These are phyloP conservation scores for Sordariomycetes sp. DNA, from an alignment of 2,329 filamentous ascomycete genomes.

Conservation along the genomic window DNA sequence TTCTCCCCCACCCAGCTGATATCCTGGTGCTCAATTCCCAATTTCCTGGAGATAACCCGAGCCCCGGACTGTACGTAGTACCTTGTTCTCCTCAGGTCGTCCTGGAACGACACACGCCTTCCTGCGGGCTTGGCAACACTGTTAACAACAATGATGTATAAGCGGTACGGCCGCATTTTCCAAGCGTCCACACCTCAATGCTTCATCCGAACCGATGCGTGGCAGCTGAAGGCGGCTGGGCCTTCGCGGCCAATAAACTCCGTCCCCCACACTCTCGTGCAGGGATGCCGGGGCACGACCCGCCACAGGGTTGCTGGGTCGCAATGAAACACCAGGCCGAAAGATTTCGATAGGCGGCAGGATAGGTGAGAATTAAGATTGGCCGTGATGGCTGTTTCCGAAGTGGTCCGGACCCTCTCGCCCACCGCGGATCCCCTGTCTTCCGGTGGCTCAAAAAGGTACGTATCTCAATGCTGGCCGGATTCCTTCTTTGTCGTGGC, in stretches of 20 bases:
- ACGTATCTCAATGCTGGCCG: slow-evolving; percentile 1
- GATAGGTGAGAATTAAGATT: slow-evolving; percentile 4
- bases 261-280: slow-evolving; percentile 1
- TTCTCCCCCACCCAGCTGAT: too few species aligned
- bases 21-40: too few species aligned
- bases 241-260: background rate
- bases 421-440: background rate
- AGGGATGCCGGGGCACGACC: background rate
- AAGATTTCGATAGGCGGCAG: slow-evolving; percentile 5
- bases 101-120: too few species aligned
- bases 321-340: background rate
- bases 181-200: too few species aligned
- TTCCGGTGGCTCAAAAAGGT: background rate
- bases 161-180: too few species aligned
- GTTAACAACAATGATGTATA: too few species aligned
- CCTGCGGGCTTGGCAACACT: too few species aligned
- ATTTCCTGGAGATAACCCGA: too few species aligned
- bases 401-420: background rate
- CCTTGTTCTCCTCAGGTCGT: too few species aligned
- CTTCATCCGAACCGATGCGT: too few species aligned
- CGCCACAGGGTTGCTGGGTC: background rate
- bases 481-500: background rate
- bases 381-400: background rate
- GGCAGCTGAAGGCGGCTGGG: background rate
- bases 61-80: too few species aligned